Conservation (phyloP, 2,329 filamentous ascomycete species). For the Grosmannia clavigera region DNA sequence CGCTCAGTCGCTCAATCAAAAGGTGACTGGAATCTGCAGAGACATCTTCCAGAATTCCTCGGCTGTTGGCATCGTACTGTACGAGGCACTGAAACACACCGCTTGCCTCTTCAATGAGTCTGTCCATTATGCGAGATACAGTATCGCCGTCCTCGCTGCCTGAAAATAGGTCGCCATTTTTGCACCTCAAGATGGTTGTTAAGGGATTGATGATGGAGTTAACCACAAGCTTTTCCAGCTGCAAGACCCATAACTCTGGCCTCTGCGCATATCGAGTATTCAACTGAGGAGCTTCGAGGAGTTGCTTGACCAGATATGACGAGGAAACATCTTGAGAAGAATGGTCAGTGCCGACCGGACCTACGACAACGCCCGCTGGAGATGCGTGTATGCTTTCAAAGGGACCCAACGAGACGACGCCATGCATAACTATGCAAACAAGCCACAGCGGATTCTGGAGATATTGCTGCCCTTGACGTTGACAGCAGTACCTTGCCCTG, state of each 20-base stretch:
- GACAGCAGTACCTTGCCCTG: constrained; percentile 23
- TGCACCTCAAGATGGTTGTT: constrained; percentile 63
- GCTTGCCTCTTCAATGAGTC: constrained; percentile 62
- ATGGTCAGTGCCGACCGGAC: constrained; percentile 23
- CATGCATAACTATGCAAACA: constrained; percentile 49
- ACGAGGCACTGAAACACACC: constrained; percentile 59
- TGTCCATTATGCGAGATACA: constrained; percentile 39
- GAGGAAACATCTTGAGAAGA: constrained; percentile 4
- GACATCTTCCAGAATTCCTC: constrained; percentile 22
- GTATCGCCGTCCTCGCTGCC: constrained; percentile 7
- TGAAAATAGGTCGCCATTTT: constrained; percentile 65
- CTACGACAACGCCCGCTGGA: constrained; percentile 33
- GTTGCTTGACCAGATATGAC: constrained; percentile 27
- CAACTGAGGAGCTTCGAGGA: constrained; percentile 31
- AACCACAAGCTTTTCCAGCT: constrained; percentile 76
- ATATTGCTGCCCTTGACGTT: background rate
- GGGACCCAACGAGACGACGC: constrained; percentile 35
- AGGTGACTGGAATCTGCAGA: background rate
- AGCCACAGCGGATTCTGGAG: constrained; percentile 52
- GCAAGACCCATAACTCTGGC: constrained; percentile 41
- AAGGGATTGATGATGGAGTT: constrained; percentile 76
- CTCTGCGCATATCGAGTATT: constrained; percentile 25
- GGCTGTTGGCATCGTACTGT: constrained; percentile 36
- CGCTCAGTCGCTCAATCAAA: constrained; percentile 29
- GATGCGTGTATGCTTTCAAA: constrained; percentile 43